Evolutionary conservation across 176 grass and related monocot species (phyloP), one percentile per base, ranked within the genome.

Genomic region (Luzula sylvatica): DNA sequence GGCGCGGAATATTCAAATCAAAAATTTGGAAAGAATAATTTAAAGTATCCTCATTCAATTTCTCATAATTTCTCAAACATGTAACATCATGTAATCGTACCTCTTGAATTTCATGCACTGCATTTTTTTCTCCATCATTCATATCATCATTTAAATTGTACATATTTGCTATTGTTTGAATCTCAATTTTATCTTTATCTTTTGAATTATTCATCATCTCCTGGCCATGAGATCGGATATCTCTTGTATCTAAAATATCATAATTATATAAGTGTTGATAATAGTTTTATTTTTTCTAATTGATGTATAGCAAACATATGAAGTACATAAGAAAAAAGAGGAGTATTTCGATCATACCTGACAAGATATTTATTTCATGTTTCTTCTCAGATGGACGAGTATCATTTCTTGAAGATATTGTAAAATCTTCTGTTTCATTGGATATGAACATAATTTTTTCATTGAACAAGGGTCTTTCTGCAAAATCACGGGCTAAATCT

Each of bases 1-100:
- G 57, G n/a, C 20, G 23, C 44, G 69, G 69, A 21, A 46, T 54
- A 46, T 51, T 53, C n/a, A 32, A 26, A 55, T 52, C 69, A 72
- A 50, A 44, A 28, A 64, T 55, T 72, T 20, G 56, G 20, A 55
- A 72, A 53, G 19, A 55, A 21, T 21, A 54, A 28, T 26, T 65
- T 64, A 14, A 29, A 51, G 14, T 53, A 18, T 53, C 50, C 20
- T 42, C 47, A 20, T 16, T 24, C 20, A 59, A 38, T 13, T 42
- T 30, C 20, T 64, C 42, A 46, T 29, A 23, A 47, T 41, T 32
- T 39, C 20, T 15, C 1, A 35, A 35, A 35, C 0, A 35, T 55
- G 32, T 30, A 32, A 54, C 23, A 32, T 18, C 42, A 29, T 30
- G 8, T n/a, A n/a, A n/a, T n/a, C n/a, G n/a, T 9, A 1, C 30